Conservation (phyloP, 2,329 filamentous ascomycete genomes). For the Penicillium hordei region DNA sequence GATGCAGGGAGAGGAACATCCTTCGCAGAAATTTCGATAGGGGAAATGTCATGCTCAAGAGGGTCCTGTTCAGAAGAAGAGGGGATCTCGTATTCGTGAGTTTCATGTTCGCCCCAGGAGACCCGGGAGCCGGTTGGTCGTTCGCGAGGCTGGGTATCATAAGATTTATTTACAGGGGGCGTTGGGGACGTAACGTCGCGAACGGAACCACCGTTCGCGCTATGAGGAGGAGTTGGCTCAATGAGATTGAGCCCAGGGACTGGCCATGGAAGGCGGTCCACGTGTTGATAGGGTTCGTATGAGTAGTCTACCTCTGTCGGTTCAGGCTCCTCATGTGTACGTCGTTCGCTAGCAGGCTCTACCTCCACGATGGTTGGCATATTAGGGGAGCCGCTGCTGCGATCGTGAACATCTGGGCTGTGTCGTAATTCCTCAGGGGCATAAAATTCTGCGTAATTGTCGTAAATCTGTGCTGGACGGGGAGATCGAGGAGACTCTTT, state of each 20-base stretch:
- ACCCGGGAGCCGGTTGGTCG: conserved; percentile 56
- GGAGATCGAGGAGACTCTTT: conserved; percentile 31
- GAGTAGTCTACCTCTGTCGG: conserved; percentile 1
- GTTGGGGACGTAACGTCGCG: conserved; percentile 33
- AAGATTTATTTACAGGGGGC: conserved; percentile 41
- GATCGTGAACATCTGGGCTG: conserved; percentile 39
- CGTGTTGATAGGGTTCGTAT: conserved; percentile 21
- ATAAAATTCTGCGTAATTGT: conserved; percentile 47
- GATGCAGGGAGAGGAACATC: conserved; percentile 12
- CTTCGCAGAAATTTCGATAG: conserved; percentile 11
- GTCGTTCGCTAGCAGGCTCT: conserved; percentile 31
- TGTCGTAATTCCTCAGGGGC: conserved; percentile 42
- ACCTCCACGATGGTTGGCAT: conserved; percentile 35
- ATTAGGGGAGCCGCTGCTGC: conserved; percentile 16
- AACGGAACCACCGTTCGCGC: conserved; percentile 42
- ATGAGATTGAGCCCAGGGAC: conserved; percentile 59
- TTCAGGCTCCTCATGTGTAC: conserved; percentile 7
- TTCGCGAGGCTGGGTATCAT: conserved; percentile 48
- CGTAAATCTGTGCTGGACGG: conserved; percentile 39
- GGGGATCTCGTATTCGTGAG: conserved; percentile 62
- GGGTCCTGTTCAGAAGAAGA: conserved; percentile 47
- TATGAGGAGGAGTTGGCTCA: conserved; percentile 58
- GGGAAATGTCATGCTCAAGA: conserved; percentile 25
- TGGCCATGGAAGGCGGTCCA: conserved; percentile 39
- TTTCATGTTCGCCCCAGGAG: conserved; percentile 65